Evolutionary conservation across 2,329 filamentous ascomycete species (phyloP), one percentile per base, ranked within the genome.

Genomic region (Arthroderma uncinatum): DNA sequence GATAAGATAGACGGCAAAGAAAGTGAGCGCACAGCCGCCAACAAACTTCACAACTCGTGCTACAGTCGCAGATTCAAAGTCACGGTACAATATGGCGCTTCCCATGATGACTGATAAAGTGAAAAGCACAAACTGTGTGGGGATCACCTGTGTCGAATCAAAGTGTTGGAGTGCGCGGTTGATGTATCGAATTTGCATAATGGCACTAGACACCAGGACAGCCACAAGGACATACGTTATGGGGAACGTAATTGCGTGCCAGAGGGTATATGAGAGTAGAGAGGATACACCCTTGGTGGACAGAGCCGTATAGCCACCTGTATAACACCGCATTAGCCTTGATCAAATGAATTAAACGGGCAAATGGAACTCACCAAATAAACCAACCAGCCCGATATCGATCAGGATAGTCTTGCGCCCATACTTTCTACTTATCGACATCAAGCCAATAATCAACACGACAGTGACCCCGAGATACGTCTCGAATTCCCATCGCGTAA

Each of bases 131-230:
- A 98, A 98, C 67, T 98, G 93, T 12, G 93, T 93, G 0, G 93
- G 93, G 61, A 98, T 98, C 64, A 98, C 93, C 70, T 96, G 90
- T 0, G 93, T 98, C 5, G 93, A 95, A 71, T 96, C 89, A 74
- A 97, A 98, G 50, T 88, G 84, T 69, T 96, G 91, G 55, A 98
- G 77, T 0, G 86, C 85, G 54, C 82, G 87, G 74, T 97, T 98
- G 69, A 98, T 82, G 68, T 97, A 98, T 68, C 89, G 92, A 64
- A 98, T 92, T 73, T 98, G 93, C 86, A 97, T 90, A 59, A 98
- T 77, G 5, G 93, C 93, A 0, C 92, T 97, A 48, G 77, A 80
- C 16, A 93, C 78, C 25, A 98, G 79, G 53, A 97, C 79, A 54
- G 86, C 76, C 7, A 93, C 71, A n/a, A 98, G 80, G 1, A 84